Base-by-base conservation (phyloP, 495 filamentous ascomycete species). In the Tirmania nivea region DNA sequence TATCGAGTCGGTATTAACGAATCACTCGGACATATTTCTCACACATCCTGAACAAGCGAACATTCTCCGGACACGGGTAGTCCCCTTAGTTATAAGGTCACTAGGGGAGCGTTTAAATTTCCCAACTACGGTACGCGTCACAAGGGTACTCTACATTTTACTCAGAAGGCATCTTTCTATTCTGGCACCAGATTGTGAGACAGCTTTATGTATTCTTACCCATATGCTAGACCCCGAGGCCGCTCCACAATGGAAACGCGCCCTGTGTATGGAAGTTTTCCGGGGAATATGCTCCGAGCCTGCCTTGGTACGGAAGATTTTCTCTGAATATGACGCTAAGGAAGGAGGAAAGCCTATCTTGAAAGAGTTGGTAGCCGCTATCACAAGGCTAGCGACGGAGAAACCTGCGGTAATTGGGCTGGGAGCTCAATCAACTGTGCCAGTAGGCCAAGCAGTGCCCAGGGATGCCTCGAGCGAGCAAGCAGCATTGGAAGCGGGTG, bases 201-300 rank as follows among this genome's bases (percentile, higher is more conserved):
- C 88, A 66, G 83, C 84, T 11, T 68, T 96, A 16, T 77, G 80
- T 16, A 72, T 93, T n/a, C 67, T 96, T 14, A 94, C 83, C 8
- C 85, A 92, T 58, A 74, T 92, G 58, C 71, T 96, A 12, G 90
- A 97, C 59, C 83, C 83, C 12, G 92, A 94, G 55, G 74, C 74
- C 7, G 77, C 77, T 5, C 70, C 77, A 1, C 64, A 76, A 6
- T 97, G 90, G 90, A 94, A 84, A 62, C 72, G 92, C 37, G 78
- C 83, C 1, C 64, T 94, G 16, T 89, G 84, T 57, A 88, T 97
- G 79, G 90, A 97, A 61, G 73, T 93, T 0, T 85, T 93, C 57
- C 76, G 83, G 34, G 83, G 80, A 20, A 73, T 96, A 39, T 92
- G 92, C 66, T 70, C 81, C 0, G 86, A 94, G 52, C 77, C 82